These are phyloP conservation scores for Cordyceps tenuipes DNA, from an alignment of 2,329 filamentous ascomycete genomes.

Conservation along the genomic window DNA sequence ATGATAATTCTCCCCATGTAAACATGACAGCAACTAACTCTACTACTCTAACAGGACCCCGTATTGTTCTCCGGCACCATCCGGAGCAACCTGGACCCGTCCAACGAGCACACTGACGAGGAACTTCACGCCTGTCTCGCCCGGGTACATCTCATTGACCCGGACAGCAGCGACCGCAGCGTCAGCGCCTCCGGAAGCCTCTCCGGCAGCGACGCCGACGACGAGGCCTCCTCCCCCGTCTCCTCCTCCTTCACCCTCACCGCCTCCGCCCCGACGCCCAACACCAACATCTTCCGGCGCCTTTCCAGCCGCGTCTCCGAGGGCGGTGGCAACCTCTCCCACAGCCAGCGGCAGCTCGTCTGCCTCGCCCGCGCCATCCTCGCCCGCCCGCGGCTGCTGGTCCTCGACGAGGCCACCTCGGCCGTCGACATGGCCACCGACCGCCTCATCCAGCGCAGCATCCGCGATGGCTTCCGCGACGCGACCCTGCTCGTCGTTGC, in stretches of 20 bases:
- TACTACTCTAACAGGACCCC: constrained; percentile 43
- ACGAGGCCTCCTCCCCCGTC: constrained; percentile 26
- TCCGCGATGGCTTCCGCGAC: constrained; percentile 53
- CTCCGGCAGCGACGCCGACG: constrained; percentile 29
- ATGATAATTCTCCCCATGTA: too few species aligned
- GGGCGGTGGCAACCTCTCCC: constrained; percentile 42
- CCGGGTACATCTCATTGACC: constrained; percentile 50
- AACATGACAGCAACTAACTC: not conserved
- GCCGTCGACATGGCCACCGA: constrained; percentile 63
- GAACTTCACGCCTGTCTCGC: constrained; percentile 37
- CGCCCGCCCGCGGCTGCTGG: constrained; percentile 54
- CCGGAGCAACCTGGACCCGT: constrained; percentile 62
- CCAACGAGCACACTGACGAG: constrained; percentile 52
- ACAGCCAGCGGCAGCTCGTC: constrained; percentile 40
- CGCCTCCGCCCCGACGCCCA: not conserved
- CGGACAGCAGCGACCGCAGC: constrained; percentile 21
- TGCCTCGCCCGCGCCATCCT: constrained; percentile 58
- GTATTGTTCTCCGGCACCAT: constrained; percentile 75
- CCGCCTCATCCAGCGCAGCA: constrained; percentile 53
- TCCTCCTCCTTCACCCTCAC: constrained; percentile 17
- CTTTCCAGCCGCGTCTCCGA: constrained; percentile 50
- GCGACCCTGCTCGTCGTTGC: constrained; percentile 57
- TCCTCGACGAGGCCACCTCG: constrained; percentile 61
- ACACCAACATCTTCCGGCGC: constrained; percentile 44
- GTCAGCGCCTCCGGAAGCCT: constrained; percentile 10